Percentiles rank a stretch among this genome's conserved stretches.
Conservation (phyloP, 108 stramenopile genomes). For the Fistulifera pelliculosa region DNA sequence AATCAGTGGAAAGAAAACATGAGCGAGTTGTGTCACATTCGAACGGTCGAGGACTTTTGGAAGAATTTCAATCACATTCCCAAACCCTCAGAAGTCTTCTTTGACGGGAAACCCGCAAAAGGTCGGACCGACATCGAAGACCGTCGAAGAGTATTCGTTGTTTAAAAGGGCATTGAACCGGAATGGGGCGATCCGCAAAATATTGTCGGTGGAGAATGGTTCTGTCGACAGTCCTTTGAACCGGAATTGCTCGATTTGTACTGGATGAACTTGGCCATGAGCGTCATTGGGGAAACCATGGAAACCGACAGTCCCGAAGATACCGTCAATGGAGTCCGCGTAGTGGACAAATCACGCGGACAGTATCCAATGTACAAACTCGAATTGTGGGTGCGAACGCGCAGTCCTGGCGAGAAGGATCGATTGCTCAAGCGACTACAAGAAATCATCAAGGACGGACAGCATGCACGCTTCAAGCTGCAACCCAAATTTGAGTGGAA, state of each 20-base stretch:
- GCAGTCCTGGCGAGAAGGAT: constrained; percentile 50
- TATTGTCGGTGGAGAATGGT: constrained; percentile 84
- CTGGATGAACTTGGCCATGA: constrained; percentile 87
- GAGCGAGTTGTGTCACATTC: constrained; percentile 73
- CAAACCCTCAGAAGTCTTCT: constrained; percentile 72
- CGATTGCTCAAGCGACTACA: constrained; percentile 39
- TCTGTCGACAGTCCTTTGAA: constrained; percentile 69
- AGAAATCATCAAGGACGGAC: constrained; percentile 59
- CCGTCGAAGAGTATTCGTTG: constrained; percentile 83
- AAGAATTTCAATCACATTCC: constrained; percentile 82
- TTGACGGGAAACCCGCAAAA: constrained; percentile 78
- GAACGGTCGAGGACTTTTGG: constrained; percentile 91
- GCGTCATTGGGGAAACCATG: constrained; percentile 81
- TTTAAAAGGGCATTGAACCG: constrained; percentile 94
- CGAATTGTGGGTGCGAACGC: constrained; percentile 82
- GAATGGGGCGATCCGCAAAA: constrained; percentile 92
- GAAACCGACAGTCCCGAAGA: constrained; percentile 49
- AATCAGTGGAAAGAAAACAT: constrained; percentile 81
- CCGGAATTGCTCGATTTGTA: constrained; percentile 70
- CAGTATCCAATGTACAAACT: constrained; percentile 61
- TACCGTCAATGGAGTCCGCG: constrained; percentile 79
- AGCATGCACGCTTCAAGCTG: constrained; percentile 37
- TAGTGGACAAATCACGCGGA: constrained; percentile 81
- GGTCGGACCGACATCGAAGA: constrained; percentile 54
- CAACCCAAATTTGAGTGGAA: constrained; percentile 85